phyloP scores from a whole-genome alignment of 225 moss, liverwort and hornwort genomes.

The Physcomitrium patens region DNA sequence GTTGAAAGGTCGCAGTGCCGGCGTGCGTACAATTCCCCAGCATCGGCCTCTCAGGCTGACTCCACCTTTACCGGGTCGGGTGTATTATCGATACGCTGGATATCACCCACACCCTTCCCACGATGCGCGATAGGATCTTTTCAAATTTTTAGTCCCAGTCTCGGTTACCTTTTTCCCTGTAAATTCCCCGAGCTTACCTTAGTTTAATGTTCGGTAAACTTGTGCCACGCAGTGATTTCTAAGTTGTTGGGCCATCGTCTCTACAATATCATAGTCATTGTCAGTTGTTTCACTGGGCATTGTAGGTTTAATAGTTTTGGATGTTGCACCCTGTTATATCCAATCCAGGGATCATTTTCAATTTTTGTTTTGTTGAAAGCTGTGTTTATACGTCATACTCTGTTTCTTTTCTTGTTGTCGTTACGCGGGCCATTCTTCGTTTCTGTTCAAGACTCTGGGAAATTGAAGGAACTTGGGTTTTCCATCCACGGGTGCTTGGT shows the following conservation, averaged over 20 bases:
- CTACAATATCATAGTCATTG: neutral
- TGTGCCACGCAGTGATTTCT: slow-evolving; percentile 18
- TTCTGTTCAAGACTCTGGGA: neutral
- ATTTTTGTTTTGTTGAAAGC: slow-evolving; percentile 21
- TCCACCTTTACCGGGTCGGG: slow-evolving; percentile 21
- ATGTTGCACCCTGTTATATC: neutral
- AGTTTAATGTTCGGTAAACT: slow-evolving; percentile 16
- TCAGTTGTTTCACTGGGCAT: slow-evolving; percentile 14
- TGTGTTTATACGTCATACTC: neutral
- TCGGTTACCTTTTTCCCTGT: slow-evolving; percentile 7
- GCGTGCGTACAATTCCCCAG: slow-evolving; percentile 18
- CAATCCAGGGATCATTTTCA: slow-evolving; percentile 9
- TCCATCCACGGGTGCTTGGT: slow-evolving; percentile 7
- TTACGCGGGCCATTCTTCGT: neutral
- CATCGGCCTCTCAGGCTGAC: slow-evolving; percentile 5
- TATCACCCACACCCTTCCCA: slow-evolving; percentile 2
- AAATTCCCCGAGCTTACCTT: slow-evolving; percentile 20
- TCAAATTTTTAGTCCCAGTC: slow-evolving; percentile 3
- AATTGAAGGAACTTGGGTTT: neutral
- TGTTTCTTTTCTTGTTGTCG: neutral
- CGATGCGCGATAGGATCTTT: slow-evolving; percentile 24
- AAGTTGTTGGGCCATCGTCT: slow-evolving; percentile 3
- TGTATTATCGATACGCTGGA: slow-evolving; percentile 2
- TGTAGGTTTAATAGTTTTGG: neutral
- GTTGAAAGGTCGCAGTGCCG: slow-evolving; percentile 29